phyloP scores from a whole-genome alignment of 2,329 filamentous ascomycete species.

The Endocalyx cinctus region DNA sequence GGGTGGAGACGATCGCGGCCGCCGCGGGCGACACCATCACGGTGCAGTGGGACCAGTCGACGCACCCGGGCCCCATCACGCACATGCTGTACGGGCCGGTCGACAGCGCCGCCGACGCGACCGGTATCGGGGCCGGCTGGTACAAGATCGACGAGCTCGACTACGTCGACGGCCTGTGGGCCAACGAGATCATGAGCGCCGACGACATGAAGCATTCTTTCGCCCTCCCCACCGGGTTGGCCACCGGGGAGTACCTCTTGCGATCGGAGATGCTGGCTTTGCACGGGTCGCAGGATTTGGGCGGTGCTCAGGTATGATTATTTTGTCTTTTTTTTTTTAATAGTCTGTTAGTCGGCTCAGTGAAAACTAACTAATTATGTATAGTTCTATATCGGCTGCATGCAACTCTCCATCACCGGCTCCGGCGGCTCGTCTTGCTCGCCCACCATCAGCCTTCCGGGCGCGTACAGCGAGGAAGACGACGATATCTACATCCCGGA shows the following conservation, averaged over 20 bases:
- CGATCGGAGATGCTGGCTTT: conserved; percentile 31
- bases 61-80: conserved; percentile 34
- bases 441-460: conserved; percentile 26
- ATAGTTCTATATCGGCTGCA: conserved; percentile 30
- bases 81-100: conserved; percentile 31
- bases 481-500: conserved; percentile 24
- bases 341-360: too few relatives aligned
- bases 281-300: conserved; percentile 22
- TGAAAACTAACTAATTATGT: neutral
- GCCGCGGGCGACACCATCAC: conserved; percentile 30
- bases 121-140: conserved; percentile 38
- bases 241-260: conserved; percentile 29
- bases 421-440: conserved; percentile 20
- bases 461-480: conserved; percentile 24
- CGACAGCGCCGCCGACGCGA: conserved; percentile 62
- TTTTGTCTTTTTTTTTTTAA: neutral
- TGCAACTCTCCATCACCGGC: conserved; percentile 27
- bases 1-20: conserved; percentile 26
- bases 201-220: conserved; percentile 19
- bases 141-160: conserved; percentile 23
- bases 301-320: conserved; percentile 17
- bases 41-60: conserved; percentile 33
- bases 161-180: conserved; percentile 19
- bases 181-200: conserved; percentile 19
- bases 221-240: conserved; percentile 21